phyloP scores from a whole-genome alignment of 73 alveolate genomes.

The Breviolum minutum region DNA sequence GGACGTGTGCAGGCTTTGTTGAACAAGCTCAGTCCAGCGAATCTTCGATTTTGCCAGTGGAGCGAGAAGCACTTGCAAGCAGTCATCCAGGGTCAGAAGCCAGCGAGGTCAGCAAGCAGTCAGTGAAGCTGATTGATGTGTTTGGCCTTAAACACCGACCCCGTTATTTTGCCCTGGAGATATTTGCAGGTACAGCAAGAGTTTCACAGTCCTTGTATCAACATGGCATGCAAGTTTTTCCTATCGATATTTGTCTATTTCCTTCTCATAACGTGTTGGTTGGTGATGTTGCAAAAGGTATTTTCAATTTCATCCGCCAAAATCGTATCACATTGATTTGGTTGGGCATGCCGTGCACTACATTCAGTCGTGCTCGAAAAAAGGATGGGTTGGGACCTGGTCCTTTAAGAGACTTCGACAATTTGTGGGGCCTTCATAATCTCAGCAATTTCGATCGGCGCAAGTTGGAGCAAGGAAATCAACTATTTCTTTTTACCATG shows the following conservation, averaged over 20 bases:
- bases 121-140: neutral
- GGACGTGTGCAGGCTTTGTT: neutral
- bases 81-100: neutral
- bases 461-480: neutral
- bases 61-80: neutral
- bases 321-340: neutral
- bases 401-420: neutral
- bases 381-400: constrained; percentile 8
- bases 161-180: neutral
- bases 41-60: constrained; percentile 7
- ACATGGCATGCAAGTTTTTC: neutral
- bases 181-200: constrained; percentile 9
- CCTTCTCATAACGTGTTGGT: neutral
- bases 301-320: neutral
- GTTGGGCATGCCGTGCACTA: constrained; percentile 43
- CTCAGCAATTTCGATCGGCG: neutral
- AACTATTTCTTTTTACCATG: neutral
- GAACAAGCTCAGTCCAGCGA: neutral
- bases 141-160: neutral
- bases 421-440: neutral
- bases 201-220: neutral
- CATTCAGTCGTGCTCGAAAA: neutral
- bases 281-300: neutral
- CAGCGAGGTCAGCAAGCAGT: neutral
- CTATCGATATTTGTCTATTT: neutral